Base-by-base conservation (phyloP, 2,329 filamentous ascomycete genomes). In the Penicillium sp. region DNA sequence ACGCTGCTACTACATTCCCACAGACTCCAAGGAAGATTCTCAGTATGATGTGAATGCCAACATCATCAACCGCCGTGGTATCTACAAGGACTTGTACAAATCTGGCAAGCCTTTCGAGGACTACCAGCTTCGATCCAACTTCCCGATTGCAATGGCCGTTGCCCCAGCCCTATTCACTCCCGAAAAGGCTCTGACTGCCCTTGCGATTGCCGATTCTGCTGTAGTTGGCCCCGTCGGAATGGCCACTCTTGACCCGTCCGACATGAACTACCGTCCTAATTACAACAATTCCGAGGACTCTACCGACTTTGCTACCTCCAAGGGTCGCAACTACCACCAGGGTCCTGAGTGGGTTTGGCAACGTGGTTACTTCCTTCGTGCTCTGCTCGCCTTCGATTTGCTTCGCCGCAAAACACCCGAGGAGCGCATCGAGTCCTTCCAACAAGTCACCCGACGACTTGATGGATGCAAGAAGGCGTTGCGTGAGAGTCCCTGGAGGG, bases 261-360 rank as follows among this genome's bases (percentile, higher is more conserved):
- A 99, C 71, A 80, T 92, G 53, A 96, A 99, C 76, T 99, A 99
- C 77, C 86, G 90, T 3, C 92, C 92, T 0, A 90, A 94, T 78
- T 99, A 99, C 78, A 86, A 88, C 79, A 99, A 99, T 77, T 89
- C 88, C 63, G 93, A 97, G 68, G 94, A 99, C 75, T 93, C 88
- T 56, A 85, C 85, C 12, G 90, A 97, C 73, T 97, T 97, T 69
- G 85, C 90, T 11, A 97, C 93, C 0, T 86, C 89, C 65, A 97
- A 97, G 75, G 94, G 94, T 48, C 84, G 94, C 54, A 99, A 97
- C 75, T 99, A 99, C 76, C 94, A 99, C 74, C 93, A 97, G 73
- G 94, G 94, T 4, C 95, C 94, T 0, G 94, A 99, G 73, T 99
- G 94, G 94, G 78, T 97, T 23, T 99, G 94, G 94, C 95, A 93